phyloP scores from a whole-genome alignment of 306 rosid genomes.

The Gastrolobium villosum region DNA sequence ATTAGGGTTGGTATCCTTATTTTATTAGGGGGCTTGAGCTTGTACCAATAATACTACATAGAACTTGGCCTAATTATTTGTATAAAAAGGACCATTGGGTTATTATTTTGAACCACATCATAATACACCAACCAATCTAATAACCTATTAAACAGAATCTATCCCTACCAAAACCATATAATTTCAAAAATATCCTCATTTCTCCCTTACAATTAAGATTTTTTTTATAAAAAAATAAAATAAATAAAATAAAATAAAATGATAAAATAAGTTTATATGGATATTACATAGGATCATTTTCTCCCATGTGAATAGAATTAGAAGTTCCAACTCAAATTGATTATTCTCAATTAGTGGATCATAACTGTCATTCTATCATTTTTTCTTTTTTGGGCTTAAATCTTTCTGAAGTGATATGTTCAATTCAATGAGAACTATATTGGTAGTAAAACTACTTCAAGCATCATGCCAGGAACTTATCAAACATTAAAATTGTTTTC shows the following conservation, averaged over 20 bases:
- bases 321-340: not conserved
- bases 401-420: not conserved
- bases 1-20: conserved; percentile 21
- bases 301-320: conserved; percentile 15
- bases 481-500: not conserved
- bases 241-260: not conserved
- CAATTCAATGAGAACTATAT: conserved; percentile 1
- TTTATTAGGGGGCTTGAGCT: conserved; percentile 8
- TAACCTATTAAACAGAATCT: not conserved
- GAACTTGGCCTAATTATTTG: not conserved
- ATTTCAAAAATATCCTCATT: not conserved
- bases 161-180: not conserved
- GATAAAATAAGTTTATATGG: not conserved
- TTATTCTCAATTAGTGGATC: not conserved
- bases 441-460: conserved; percentile 4
- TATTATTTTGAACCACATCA: not conserved
- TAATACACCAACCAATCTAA: not conserved
- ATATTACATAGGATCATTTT: not conserved
- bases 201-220: not conserved
- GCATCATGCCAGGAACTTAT: conserved; percentile 35
- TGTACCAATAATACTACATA: not conserved
- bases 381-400: not conserved
- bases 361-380: not conserved
- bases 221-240: not conserved
- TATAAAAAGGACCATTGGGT: not conserved